phyloP scores from a whole-genome alignment of 148 eudicot species.

The Talinum fruticosum region DNA sequence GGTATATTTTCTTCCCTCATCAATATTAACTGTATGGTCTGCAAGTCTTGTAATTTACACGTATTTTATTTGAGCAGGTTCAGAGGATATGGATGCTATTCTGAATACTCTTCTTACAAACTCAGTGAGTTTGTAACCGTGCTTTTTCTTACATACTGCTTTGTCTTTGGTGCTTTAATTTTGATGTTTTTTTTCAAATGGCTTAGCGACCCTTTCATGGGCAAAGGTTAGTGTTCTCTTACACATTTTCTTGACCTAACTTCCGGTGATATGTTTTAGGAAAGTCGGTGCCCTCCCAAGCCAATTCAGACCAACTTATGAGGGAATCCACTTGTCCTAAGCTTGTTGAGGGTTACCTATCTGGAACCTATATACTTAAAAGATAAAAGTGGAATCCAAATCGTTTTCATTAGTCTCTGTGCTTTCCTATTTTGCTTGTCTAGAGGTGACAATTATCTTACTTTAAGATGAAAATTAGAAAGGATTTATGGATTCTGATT shows the following conservation, averaged over 20 bases:
- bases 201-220: background rate
- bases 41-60: conserved; percentile 19
- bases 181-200: background rate
- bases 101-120: conserved; percentile 55
- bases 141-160: background rate
- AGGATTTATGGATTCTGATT: background rate
- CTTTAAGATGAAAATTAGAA: background rate
- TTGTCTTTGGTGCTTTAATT: background rate
- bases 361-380: no score
- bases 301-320: no score
- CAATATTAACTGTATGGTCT: background rate
- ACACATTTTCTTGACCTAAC: background rate
- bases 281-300: no score
- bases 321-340: no score
- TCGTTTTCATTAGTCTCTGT: background rate
- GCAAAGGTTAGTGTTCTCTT: background rate
- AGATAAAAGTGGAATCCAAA: no score
- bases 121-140: conserved; percentile 40
- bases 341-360: no score
- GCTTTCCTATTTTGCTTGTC: background rate
- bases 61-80: conserved; percentile 33
- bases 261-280: no score
- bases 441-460: background rate
- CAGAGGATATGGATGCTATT: conserved; percentile 44
- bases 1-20: conserved; percentile 34